These are phyloP conservation scores for Colletotrichum costaricense DNA, from an alignment of 2,329 filamentous ascomycete species.

Conservation along the genomic window DNA sequence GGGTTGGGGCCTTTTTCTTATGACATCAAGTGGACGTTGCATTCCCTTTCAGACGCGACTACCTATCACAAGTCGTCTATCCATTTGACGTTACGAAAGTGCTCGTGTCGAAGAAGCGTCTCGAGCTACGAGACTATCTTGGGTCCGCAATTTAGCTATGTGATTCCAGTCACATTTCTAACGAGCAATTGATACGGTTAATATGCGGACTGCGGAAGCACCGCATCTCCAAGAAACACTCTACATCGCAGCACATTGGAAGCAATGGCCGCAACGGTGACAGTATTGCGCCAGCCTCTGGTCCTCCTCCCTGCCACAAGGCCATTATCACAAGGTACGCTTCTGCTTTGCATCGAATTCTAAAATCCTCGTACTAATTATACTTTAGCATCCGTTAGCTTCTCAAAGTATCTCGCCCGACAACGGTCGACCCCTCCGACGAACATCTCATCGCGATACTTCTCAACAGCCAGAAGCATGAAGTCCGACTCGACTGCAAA, in stretches of 20 bases:
- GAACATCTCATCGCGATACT: neutral
- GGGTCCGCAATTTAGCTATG: conserved; percentile 1
- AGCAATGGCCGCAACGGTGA: conserved; percentile 35
- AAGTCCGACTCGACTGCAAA: conserved; percentile 14
- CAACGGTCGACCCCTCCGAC: conserved; percentile 11
- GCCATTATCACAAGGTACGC: conserved; percentile 9
- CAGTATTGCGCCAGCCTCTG: conserved; percentile 32
- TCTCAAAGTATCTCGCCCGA: neutral
- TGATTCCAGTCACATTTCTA: conserved; percentile 6
- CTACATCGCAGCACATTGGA: conserved; percentile 34
- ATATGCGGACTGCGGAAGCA: conserved; percentile 35
- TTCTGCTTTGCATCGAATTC: neutral
- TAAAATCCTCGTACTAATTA: neutral
- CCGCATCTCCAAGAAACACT: conserved; percentile 33
- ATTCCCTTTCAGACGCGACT: conserved; percentile 1
- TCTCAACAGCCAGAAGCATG: conserved; percentile 28
- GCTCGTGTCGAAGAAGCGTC: neutral
- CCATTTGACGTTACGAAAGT: neutral
- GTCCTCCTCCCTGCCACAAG: conserved; percentile 10
- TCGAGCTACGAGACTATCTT: neutral
- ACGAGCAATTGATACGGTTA: conserved; percentile 14
- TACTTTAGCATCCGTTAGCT: neutral
- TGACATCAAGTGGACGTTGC: conserved; percentile 16
- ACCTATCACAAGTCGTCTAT: neutral
- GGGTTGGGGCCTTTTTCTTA: neutral